Evolutionary conservation across 352 stramenopile species (phyloP), one percentile per base, ranked within the genome.

Genomic region (Globisporangium viniferum): DNA sequence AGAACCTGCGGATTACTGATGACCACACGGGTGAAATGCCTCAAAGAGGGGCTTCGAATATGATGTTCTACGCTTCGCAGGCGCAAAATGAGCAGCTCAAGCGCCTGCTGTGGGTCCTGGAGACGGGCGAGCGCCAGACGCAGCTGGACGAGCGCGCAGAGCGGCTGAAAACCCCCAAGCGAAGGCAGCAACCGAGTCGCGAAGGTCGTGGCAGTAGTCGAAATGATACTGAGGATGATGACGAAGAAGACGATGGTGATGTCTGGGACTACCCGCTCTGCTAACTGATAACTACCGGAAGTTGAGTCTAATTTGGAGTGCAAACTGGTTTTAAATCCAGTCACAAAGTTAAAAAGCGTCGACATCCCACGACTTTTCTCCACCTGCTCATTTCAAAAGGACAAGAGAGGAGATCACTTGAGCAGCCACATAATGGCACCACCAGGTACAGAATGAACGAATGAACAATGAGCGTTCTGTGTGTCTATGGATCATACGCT

Each of bases 241-340:
- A 80, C 0, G 70, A 79, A 0, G 73, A 84, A 18, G 75, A 81
- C 18, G 77, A 88, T 14, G 74, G 77, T 0, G 77, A 86, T 76
- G 67, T 90, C 22, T 93, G 85, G 85, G 76, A 88, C 65, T 89
- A 93, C 31, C 79, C 80, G 18, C 70, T 90, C 1, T 58, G 44
- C 8, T 81, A 56, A 41, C 8, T 81, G 59, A 61, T 29, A 22
- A 54, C 48, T 10, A 35, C 15, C 5, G 2, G 18, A n/a, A 31
- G 2, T 20, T 14, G 14, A 39, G 24, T 46, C 35, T 44, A 59
- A 67, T 48, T 36, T 61, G 29, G 20, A 18, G 18, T 27, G 8
- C 7, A 66, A 33, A 66, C 35, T 24, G 49, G 61, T 59, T 66
- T 69, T 61, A 33, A 7, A n/a, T n/a, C 27, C 53, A 58, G 14